Base-by-base conservation (phyloP, 805 yeast species). In the Saccharomycopsis oosterbeekiorum region DNA sequence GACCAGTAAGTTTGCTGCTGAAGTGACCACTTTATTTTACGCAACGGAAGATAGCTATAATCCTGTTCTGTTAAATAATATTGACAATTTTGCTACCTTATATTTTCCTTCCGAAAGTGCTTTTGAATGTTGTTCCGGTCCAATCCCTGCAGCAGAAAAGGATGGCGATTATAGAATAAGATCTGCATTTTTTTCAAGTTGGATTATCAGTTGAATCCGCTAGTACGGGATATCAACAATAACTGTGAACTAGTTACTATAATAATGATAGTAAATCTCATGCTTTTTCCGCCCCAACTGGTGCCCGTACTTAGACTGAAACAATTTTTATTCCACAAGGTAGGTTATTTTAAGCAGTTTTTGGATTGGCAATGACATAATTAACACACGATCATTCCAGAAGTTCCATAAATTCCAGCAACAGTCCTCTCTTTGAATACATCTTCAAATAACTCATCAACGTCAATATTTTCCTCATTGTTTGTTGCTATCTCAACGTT, bases 121-220 rank as follows among this genome's bases (percentile, higher is more conserved):
- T 11, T 43, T 43, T 43, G 12, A 19, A 10, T 43, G 51, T 12
- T 43, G 51, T 12, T 39, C 57, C 15, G 24, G 55, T 8, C 58
- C 19, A n/a, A 24, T 59, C 50, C 34, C 53, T 39, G 34, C 5
- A 14, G 6, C 51, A 2, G 4, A 11, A 10, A 15, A n/a, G 12
- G 43, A 29, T 15, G 55, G 17, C 2, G n/a, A n/a, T n/a, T n/a
- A n/a, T 3, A 41, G 14, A 34, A 34, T n/a, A 43, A 19, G 1
- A 21, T 36, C 40, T 34, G 9, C 63, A 19, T 12, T 9, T 2
- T 47, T 58, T 19, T 19, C 57, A 17, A n/a, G 55, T 54, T 60
- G 63, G 63, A 57, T 60, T 4, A 60, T 15, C 56, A n/a, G n/a
- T 40, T 17, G 58, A 55, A 14, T 12, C 56, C 2, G 26, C 53